Conservation (phyloP, 2,329 filamentous ascomycete genomes). For the Aspergillus ochraceus region DNA sequence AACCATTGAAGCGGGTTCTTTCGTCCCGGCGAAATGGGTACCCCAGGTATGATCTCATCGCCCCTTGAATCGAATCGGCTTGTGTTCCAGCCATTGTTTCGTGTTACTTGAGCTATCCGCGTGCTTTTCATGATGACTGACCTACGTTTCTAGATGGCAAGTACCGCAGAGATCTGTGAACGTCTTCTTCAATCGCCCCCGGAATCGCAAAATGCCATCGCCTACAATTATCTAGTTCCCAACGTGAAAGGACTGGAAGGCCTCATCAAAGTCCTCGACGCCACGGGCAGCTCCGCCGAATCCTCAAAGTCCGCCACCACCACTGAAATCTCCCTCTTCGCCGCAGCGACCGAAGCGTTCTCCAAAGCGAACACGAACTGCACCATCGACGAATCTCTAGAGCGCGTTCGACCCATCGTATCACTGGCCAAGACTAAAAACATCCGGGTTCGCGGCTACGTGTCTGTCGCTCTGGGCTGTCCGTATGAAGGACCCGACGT, state of each 20-base stretch:
- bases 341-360: constrained; percentile 65
- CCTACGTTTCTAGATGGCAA: constrained; percentile 56
- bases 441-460: constrained; percentile 63
- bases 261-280: constrained; percentile 55
- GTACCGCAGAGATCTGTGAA: constrained; percentile 61
- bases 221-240: constrained; percentile 66
- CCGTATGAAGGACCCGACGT: constrained; percentile 66
- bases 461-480: constrained; percentile 64
- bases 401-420: constrained; percentile 60
- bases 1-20: constrained; percentile 54
- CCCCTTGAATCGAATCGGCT: background rate
- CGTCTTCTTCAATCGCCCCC: constrained; percentile 54
- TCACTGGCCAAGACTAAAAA: constrained; percentile 55
- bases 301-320: constrained; percentile 36
- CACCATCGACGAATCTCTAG: constrained; percentile 61
- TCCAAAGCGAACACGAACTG: constrained; percentile 67
- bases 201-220: constrained; percentile 51
- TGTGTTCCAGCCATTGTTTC: background rate
- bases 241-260: constrained; percentile 63
- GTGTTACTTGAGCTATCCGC: background rate
- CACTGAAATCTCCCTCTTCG: constrained; percentile 63
- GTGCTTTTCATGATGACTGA: background rate
- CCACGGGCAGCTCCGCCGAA: constrained; percentile 33
- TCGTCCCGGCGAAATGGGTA: constrained; percentile 56
- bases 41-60: constrained; percentile 45